Evolutionary conservation across 805 yeast species (phyloP).

Genomic region (Scheffersomyces ergatensis): DNA sequence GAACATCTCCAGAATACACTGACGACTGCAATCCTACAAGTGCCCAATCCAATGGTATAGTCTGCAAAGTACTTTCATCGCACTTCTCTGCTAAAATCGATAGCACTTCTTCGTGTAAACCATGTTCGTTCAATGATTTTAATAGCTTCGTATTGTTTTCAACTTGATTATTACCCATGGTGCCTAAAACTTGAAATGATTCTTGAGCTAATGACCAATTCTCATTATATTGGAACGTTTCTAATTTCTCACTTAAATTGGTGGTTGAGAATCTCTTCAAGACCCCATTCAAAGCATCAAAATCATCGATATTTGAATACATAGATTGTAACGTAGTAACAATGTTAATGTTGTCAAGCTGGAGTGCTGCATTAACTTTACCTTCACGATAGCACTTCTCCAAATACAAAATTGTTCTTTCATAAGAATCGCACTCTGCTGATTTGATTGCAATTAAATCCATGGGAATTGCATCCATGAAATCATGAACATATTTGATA

Average conservation of each 20-base stretch:
- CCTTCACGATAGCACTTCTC: conserved; percentile 67
- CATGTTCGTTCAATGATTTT: conserved; percentile 72
- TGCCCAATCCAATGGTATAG: conserved; percentile 55
- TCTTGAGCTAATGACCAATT: conserved; percentile 87
- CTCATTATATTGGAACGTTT: conserved; percentile 79
- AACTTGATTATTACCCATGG: conserved; percentile 22
- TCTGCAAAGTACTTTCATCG: conserved; percentile 14
- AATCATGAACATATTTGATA: conserved; percentile 34
- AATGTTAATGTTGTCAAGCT: conserved; percentile 35
- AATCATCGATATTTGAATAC: conserved; percentile 84
- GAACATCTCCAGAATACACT: conserved; percentile 57
- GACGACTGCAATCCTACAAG: conserved; percentile 75
- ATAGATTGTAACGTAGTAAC: conserved; percentile 64
- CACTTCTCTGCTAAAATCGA: conserved; percentile 43
- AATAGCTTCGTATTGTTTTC: conserved; percentile 54
- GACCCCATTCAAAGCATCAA: conserved; percentile 87
- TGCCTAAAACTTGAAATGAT: conserved; percentile 68
- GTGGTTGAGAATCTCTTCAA: conserved; percentile 68
- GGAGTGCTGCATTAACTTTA: conserved; percentile 16
- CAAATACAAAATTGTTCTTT: conserved; percentile 79
- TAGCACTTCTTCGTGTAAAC: conserved; percentile 66
- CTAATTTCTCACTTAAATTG: conserved; percentile 69
- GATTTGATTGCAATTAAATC: conserved; percentile 74
- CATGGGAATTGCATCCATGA: conserved; percentile 60
- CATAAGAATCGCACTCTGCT: conserved; percentile 79